Base-by-base conservation (phyloP, 768 basidiomycete species). In the Clavulina sp. region DNA sequence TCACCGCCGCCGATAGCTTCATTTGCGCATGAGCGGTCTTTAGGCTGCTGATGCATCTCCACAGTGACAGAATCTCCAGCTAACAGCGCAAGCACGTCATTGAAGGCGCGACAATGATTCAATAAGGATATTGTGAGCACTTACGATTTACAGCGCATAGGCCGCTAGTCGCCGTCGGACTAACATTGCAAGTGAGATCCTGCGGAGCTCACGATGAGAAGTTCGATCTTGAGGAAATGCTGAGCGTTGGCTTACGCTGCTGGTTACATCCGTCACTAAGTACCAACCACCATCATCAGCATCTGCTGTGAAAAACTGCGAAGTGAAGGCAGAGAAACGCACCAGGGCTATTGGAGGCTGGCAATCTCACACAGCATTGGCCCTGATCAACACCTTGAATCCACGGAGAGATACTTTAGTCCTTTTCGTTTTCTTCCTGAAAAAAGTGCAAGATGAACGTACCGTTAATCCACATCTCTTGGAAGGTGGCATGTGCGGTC, bases 1-100 rank as follows among this genome's bases (percentile, higher is more conserved):
- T n/a, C n/a, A n/a, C n/a, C n/a, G n/a, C 73, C 73, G 19, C 73
- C 73, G 54, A 75, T 74, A 7, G 72, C 73, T 55, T 74, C 66
- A 51, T 63, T 68, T 4, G 63, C 58, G 56, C 73, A 76, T 2
- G 64, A 64, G 32, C 73, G 68, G 46, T 72, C 66, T 33, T 62
- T 64, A 3, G 70, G 70, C 59, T 74, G 72, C 59, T 71, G 70
- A 57, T 75, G 72, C 73, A 74, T 74, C 60, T 76, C 73, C 19
- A 74, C 73, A 16, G 71, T 70, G 43, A 73, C 62, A 6, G 56
- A 57, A 55, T 70, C 70, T 3, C 73, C 73, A 51, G 73, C 73
- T 70, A 46, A n/a, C 9, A 46, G 34, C 34, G 34, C 9, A 7
- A 38, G 19, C 34, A 7, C 19, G 34, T 38, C 19, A 38, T 7